Base-by-base conservation (phyloP, 148 eudicot genomes). In the Fagopyrum tataricum region DNA sequence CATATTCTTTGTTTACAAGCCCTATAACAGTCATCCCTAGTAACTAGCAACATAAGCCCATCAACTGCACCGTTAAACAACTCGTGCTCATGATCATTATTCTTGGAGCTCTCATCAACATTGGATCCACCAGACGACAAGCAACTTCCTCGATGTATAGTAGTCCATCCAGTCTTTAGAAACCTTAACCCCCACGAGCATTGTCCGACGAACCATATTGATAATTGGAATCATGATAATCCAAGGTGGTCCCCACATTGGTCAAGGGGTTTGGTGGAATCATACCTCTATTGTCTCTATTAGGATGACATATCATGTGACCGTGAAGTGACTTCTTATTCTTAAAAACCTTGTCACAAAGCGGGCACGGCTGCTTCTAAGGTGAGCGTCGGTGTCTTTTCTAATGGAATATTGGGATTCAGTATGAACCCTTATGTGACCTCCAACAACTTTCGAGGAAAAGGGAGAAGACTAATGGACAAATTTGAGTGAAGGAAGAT, bases 231-330 rank as follows among this genome's bases (percentile, higher is more conserved):
- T 24, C 68, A 24, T 66, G 51, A 44, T 39, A 23, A 47, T 7
- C 21, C n/a, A n/a, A n/a, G n/a, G n/a, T n/a, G n/a, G n/a, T n/a
- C n/a, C n/a, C n/a, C n/a, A 12, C 11, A 71, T 11, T 7, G 17
- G 26, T 17, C 41, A 14, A 10, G 47, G 31, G 2, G 3, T 14
- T 21, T 1, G 21, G 87, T 0, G 85, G 88, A 0, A 72, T 68
- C 77, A 88, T 87, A 9, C 91, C 91, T 10, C 90, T 75, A 70
- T 76, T 80, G 0, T 40, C 66, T 7, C 88, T 81, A 0, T 84
- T 82, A 0, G 88, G 90, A 61, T 90, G 92, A 64, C 84, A 83
- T 79, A 90, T 84, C 92, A 90, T 83, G 73, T 90, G 96, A 20
- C 96, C 96, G 44, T 21, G 82, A 72, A 90, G 72, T 0, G 96